Conservation (phyloP, 2,329 filamentous ascomycete species). For the Trichoderma arundinaceum region DNA sequence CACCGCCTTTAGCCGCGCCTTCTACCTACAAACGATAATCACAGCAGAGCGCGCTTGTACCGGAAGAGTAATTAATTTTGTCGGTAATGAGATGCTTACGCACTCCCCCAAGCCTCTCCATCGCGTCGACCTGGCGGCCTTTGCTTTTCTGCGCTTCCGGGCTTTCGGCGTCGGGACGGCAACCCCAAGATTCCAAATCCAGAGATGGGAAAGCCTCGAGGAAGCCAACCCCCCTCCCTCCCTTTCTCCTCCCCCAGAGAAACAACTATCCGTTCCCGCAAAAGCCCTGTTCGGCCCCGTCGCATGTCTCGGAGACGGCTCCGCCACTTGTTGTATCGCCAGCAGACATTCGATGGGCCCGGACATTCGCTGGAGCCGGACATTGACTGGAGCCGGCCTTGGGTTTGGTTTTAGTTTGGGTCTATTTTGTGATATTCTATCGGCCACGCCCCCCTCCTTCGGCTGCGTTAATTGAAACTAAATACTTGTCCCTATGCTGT, state of each 20-base stretch:
- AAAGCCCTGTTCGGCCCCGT: constrained; percentile 24
- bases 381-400: too few relatives aligned
- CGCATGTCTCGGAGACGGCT: constrained; percentile 4
- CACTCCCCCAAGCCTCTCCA: neutral
- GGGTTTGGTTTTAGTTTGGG: neutral
- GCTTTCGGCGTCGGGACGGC: neutral
- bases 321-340: too few relatives aligned
- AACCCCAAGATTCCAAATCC: constrained; percentile 14
- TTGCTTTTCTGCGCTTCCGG: neutral
- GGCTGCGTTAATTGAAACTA: constrained; percentile 2
- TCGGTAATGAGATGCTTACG: constrained; percentile 23
- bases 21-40: neutral
- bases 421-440: neutral
- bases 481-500: constrained; percentile 2
- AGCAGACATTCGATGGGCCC: too few relatives aligned
- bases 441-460: constrained; percentile 11
- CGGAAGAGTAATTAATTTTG: constrained; percentile 9
- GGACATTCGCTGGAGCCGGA: too few relatives aligned
- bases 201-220: neutral
- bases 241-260: neutral
- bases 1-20: constrained; percentile 20
- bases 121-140: too few relatives aligned
- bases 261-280: neutral
- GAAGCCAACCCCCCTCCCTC: neutral
- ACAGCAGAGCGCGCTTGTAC: neutral